These are phyloP conservation scores for Isatis lusitanica DNA, from an alignment of 441 rosid genomes.

Conservation along the genomic window DNA sequence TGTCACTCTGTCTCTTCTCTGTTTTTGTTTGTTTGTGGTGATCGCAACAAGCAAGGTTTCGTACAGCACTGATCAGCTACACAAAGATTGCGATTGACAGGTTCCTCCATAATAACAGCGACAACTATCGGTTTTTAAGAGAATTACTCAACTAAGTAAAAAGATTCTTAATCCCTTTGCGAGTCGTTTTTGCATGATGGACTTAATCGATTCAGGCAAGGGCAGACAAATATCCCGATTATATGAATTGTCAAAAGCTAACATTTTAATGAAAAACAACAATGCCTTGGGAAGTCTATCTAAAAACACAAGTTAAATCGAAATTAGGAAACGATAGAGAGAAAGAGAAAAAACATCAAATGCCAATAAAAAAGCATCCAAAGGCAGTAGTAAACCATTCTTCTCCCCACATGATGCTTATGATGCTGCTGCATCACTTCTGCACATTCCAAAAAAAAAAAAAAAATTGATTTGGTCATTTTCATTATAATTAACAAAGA, in stretches of 20 bases:
- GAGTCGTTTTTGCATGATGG: no score
- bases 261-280: not conserved
- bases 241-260: not conserved
- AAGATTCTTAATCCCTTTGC: no score
- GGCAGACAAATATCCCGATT: not conserved
- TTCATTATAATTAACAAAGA: not conserved
- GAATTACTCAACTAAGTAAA: no score
- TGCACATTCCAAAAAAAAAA: not conserved
- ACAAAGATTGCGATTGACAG: no score
- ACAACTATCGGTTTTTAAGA: no score
- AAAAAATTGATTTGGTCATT: not conserved
- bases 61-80: no score
- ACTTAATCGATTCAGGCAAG: no score
- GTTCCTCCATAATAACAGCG: no score
- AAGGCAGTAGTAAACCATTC: not conserved
- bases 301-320: not conserved
- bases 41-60: no score
- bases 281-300: not conserved
- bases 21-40: no score
- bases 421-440: not conserved
- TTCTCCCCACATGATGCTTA: not conserved
- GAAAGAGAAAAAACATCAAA: no score
- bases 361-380: not conserved
- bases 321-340: not conserved
- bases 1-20: no score